phyloP scores from a whole-genome alignment of 2,329 filamentous ascomycete species.

The Passalora sequoiae region DNA sequence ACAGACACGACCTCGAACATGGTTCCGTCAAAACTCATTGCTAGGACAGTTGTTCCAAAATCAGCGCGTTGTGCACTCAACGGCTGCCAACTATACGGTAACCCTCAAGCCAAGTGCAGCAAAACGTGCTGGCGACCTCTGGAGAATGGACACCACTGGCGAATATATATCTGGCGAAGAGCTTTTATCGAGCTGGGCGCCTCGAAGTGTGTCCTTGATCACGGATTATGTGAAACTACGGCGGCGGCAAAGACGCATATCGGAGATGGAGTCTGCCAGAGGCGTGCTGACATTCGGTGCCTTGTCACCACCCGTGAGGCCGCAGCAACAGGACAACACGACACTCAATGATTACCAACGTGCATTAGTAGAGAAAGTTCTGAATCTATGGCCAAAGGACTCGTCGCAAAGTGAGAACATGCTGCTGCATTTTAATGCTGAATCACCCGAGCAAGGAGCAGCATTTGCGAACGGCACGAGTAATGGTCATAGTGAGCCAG shows the following conservation, averaged over 20 bases:
- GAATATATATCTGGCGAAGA: slow-evolving; percentile 98
- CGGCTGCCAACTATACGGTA: slow-evolving; percentile 79
- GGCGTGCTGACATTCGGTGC: slow-evolving; percentile 48
- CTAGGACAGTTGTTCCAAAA: slow-evolving; percentile 83
- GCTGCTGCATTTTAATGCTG: slow-evolving; percentile 51
- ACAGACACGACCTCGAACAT: slow-evolving; percentile 77
- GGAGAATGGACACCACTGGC: slow-evolving; percentile 91
- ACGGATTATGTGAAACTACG: slow-evolving; percentile 74
- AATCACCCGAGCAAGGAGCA: slow-evolving; percentile 62
- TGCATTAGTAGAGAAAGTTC: slow-evolving; percentile 47
- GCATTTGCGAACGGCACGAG: slow-evolving; percentile 34
- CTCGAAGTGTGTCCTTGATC: slow-evolving; percentile 85
- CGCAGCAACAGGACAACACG: slow-evolving; percentile 13
- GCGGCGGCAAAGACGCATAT: slow-evolving; percentile 66
- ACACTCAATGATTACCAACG: slow-evolving; percentile 34
- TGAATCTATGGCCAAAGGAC: slow-evolving; percentile 58
- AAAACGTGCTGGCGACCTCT: slow-evolving; percentile 86
- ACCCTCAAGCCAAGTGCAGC: slow-evolving; percentile 82
- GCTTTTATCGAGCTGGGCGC: slow-evolving; percentile 74
- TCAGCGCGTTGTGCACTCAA: slow-evolving; percentile 79
- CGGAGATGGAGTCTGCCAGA: slow-evolving; percentile 74
- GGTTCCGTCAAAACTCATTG: slow-evolving; percentile 79
- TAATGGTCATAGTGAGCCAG: slow-evolving; percentile 27
- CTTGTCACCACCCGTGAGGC: slow-evolving; percentile 44
- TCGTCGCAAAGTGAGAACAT: slow-evolving; percentile 43